These are phyloP conservation scores for Chrysopogon serrulatus DNA, from an alignment of 176 grass and related monocot genomes.

Conservation along the genomic window DNA sequence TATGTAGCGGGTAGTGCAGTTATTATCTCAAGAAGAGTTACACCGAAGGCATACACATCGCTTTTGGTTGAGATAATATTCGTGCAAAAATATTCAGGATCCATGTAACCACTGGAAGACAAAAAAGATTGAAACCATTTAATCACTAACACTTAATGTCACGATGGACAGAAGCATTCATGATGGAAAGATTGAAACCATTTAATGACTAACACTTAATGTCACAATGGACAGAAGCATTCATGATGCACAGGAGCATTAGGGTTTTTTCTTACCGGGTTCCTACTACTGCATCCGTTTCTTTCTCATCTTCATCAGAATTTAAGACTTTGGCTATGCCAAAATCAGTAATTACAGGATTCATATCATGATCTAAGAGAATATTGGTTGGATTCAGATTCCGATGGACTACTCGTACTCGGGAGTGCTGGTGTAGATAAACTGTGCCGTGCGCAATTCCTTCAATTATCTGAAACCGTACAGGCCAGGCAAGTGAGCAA, in stretches of 20 bases:
- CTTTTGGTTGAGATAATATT: not conserved
- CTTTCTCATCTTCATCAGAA: not conserved
- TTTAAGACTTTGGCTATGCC: not conserved
- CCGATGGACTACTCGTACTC: not conserved
- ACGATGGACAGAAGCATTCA: not conserved
- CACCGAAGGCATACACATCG: constrained; percentile 23
- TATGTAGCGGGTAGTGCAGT: not conserved
- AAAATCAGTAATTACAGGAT: constrained; percentile 11
- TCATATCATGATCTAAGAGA: constrained; percentile 18
- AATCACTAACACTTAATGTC: not conserved
- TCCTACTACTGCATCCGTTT: not conserved
- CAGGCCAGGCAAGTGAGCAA: not conserved
- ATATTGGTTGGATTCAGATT: constrained; percentile 15
- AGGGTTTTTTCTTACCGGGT: not conserved
- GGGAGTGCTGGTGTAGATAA: constrained; percentile 9
- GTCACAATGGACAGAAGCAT: too few relatives aligned
- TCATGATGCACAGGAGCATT: too few relatives aligned
- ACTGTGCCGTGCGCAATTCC: not conserved
- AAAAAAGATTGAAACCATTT: not conserved
- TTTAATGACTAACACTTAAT: too few relatives aligned
- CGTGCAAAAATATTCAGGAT: not conserved
- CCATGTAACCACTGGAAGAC: not conserved
- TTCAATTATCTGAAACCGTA: constrained; percentile 21
- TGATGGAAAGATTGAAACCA: too few relatives aligned
- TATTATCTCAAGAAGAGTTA: not conserved